Evolutionary conservation across 2,329 filamentous ascomycete genomes (phyloP).

Genomic region (Xylariaceae sp.): DNA sequence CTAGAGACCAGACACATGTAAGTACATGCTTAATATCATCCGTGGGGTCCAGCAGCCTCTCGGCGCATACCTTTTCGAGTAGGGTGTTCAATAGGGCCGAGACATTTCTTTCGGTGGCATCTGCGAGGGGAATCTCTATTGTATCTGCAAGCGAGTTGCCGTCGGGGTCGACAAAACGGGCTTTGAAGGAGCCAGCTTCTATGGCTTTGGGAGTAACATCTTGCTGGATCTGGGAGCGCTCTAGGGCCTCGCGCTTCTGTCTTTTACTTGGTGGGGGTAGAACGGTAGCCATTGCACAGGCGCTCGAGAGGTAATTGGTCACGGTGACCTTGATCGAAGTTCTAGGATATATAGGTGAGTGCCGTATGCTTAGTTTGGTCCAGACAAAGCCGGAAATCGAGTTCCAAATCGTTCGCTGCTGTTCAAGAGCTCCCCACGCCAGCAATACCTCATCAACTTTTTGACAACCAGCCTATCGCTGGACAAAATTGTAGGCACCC

Average conservation of each 20-base stretch:
- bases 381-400: too few relatives aligned
- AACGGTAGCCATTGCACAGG: conserved; percentile 68
- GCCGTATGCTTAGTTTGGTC: neutral
- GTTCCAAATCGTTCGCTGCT: too few relatives aligned
- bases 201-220: conserved; percentile 67
- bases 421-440: too few relatives aligned
- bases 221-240: conserved; percentile 71
- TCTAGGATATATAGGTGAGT: neutral
- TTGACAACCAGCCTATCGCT: conserved; percentile 19
- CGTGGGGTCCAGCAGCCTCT: neutral
- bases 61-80: conserved; percentile 63
- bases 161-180: conserved; percentile 84
- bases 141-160: conserved; percentile 69
- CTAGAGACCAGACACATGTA: conserved; percentile 18
- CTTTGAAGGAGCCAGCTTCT: conserved; percentile 72
- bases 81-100: conserved; percentile 84
- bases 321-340: neutral
- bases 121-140: conserved; percentile 72
- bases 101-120: conserved; percentile 85
- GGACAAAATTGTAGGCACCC: conserved; percentile 21
- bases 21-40: neutral
- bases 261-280: conserved; percentile 84
- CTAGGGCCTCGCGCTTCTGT: conserved; percentile 72
- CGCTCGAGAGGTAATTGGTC: too few relatives aligned
- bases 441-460: neutral